phyloP scores from a whole-genome alignment of 2,329 filamentous ascomycete species.

The Diplodia corticola region DNA sequence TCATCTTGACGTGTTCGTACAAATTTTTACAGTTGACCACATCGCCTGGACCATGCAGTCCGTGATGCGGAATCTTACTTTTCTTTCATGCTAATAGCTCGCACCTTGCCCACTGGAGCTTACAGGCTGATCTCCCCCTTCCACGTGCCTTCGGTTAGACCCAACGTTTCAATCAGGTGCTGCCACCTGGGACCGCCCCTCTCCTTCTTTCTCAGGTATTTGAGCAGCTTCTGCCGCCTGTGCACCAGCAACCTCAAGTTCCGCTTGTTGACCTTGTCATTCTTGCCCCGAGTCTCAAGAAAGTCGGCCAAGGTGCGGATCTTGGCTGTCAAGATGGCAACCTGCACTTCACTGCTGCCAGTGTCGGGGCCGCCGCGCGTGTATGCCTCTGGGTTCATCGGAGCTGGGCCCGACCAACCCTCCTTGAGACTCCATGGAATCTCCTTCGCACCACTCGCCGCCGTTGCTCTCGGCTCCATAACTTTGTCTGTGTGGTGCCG shows the following conservation, averaged over 20 bases:
- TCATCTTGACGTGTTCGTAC: neutral
- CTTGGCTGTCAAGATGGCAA: constrained; percentile 91
- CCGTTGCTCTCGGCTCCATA: constrained; percentile 60
- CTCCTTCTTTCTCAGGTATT: constrained; percentile 86
- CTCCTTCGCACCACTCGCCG: neutral
- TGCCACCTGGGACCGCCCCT: constrained; percentile 88
- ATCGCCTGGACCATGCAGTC: neutral
- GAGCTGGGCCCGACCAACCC: constrained; percentile 26
- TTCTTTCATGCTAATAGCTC: neutral
- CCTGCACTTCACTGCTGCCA: constrained; percentile 95
- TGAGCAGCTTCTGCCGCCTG: constrained; percentile 81
- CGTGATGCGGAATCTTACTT: neutral
- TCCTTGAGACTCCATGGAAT: neutral
- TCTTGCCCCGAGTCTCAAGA: constrained; percentile 69
- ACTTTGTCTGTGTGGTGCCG: constrained; percentile 80
- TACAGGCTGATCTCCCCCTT: constrained; percentile 82
- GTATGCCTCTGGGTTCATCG: constrained; percentile 45
- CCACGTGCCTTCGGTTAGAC: constrained; percentile 85
- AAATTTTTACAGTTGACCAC: neutral
- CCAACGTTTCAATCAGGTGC: constrained; percentile 79
- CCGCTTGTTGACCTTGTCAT: constrained; percentile 92
- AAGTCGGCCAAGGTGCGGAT: constrained; percentile 78
- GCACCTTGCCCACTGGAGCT: neutral
- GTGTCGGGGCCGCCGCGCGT: constrained; percentile 86
- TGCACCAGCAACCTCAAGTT: constrained; percentile 85